Conservation (phyloP, 257 asterid genomes). For the Solanum habrochaites region DNA sequence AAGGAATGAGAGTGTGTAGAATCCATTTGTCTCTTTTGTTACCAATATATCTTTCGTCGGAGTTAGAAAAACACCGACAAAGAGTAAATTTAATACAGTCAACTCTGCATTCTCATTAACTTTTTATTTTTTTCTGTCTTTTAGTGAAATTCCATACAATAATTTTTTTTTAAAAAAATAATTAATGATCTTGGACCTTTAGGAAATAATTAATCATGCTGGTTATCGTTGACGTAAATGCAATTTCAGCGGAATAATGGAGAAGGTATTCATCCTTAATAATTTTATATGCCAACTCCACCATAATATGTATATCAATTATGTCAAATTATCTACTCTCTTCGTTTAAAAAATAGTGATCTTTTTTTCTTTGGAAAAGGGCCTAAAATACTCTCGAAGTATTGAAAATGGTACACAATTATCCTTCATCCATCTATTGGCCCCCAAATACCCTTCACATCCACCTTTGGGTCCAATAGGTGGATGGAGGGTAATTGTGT, state of each 20-base stretch:
- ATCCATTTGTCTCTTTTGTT: neutral
- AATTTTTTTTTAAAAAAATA: neutral
- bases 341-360: rapidly evolving
- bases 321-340: too few species aligned
- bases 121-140: neutral
- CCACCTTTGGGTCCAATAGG: too few species aligned
- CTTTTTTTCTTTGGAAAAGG: rapidly evolving
- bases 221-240: neutral
- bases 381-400: too few species aligned
- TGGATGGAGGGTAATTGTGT: too few species aligned
- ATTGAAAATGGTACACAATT: too few species aligned
- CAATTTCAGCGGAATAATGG: neutral
- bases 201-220: neutral
- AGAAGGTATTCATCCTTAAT: neutral
- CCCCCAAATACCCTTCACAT: too few species aligned
- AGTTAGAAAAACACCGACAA: neutral
- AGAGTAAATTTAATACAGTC: neutral
- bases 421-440: too few species aligned
- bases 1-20: neutral
- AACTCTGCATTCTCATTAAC: neutral
- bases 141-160: neutral
- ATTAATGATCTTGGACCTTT: neutral
- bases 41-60: neutral
- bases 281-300: neutral
- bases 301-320: too few species aligned